A percentile compares a stretch with the other conserved stretches of the same genome.
Evolutionary conservation across 768 basidiomycete species (phyloP).

Genomic region (Boletus coccyginus): DNA sequence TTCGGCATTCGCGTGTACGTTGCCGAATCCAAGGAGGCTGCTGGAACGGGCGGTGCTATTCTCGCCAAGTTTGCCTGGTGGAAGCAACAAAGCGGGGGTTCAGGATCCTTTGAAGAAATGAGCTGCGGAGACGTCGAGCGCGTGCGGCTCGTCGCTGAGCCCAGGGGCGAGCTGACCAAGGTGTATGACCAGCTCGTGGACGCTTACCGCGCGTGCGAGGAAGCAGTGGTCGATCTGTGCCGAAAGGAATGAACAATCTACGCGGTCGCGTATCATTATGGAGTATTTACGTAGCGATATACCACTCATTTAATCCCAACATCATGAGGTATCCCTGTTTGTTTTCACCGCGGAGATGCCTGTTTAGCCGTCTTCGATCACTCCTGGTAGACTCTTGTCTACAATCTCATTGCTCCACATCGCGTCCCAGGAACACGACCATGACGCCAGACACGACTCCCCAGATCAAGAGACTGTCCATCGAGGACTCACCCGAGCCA

Average conservation of each 20-base stretch:
- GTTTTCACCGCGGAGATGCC: constrained; percentile 9
- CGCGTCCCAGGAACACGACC: neutral
- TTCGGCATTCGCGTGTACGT: constrained; percentile 6
- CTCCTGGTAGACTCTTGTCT: neutral
- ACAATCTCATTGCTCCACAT: neutral
- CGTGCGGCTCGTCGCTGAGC: constrained; percentile 5
- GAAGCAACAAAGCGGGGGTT: neutral
- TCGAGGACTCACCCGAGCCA: neutral
- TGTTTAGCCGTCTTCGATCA: neutral
- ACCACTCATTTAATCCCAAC: too few relatives aligned
- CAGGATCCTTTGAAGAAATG: constrained; percentile 6
- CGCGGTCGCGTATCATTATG: neutral
- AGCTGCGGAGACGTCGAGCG: neutral
- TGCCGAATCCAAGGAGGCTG: constrained; percentile 7
- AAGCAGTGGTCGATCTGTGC: neutral
- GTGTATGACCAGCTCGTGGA: constrained; percentile 5
- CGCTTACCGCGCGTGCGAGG: constrained; percentile 2
- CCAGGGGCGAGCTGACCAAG: neutral
- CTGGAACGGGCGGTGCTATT: constrained; percentile 2
- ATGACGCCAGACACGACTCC: neutral
- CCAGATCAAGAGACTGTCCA: constrained; percentile 4
- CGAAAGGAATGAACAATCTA: neutral
- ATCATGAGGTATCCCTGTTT: constrained; percentile 14
- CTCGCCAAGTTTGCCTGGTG: constrained; percentile 11
- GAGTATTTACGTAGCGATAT: neutral